Percentiles rank a stretch among this genome's conserved stretches.
Evolutionary conservation across 208 protist genomes (phyloP).

Genomic region (Trypanosoma caninum): DNA sequence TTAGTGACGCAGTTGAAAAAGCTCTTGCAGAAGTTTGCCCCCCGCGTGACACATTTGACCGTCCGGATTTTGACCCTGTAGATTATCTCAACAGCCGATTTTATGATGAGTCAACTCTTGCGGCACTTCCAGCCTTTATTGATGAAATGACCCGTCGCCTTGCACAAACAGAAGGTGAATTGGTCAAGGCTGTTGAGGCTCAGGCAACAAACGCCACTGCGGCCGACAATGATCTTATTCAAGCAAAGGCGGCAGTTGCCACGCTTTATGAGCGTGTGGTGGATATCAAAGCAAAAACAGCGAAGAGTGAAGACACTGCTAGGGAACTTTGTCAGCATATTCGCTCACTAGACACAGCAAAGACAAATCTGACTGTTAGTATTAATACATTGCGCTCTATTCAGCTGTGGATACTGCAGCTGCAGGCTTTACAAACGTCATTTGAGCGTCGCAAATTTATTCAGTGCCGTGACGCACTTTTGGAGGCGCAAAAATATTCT

Average conservation of each 20-base stretch:
- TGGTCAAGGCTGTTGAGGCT: conserved; percentile 89
- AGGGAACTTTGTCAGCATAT: conserved; percentile 94
- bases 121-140: conserved; percentile 78
- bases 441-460: conserved; percentile 78
- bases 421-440: conserved; percentile 79
- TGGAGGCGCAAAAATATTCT: conserved; percentile 83
- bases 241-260: conserved; percentile 81
- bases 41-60: conserved; percentile 72
- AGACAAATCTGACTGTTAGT: conserved; percentile 90
- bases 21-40: conserved; percentile 82
- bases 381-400: conserved; percentile 92
- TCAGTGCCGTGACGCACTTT: conserved; percentile 78
- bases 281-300: conserved; percentile 90
- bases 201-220: conserved; percentile 74
- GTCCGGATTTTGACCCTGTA: conserved; percentile 88
- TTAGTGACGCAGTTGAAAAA: conserved; percentile 73
- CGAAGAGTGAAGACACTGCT: conserved; percentile 92
- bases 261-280: conserved; percentile 86
- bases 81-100: conserved; percentile 94
- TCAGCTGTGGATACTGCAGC: conserved; percentile 89
- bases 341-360: conserved; percentile 92
- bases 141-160: conserved; percentile 84
- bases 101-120: conserved; percentile 82
- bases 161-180: conserved; percentile 77
- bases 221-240: conserved; percentile 81